Evolutionary conservation across 208 protist genomes (phyloP).

Genomic region (Naegleria lovaniensis): DNA sequence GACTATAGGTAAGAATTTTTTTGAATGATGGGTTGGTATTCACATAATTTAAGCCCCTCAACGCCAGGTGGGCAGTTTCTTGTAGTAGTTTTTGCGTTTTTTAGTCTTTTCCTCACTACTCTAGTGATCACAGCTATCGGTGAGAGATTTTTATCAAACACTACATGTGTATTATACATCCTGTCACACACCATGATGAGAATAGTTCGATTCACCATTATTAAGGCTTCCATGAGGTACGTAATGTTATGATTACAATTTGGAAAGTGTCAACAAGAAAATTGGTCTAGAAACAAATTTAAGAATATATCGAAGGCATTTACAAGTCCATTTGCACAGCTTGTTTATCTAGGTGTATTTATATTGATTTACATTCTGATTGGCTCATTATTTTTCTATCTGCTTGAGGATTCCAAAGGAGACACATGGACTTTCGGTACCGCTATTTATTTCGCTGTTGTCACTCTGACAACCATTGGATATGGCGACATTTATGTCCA

Average conservation of each 20-base stretch:
- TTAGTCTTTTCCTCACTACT: neutral
- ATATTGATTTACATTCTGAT: neutral
- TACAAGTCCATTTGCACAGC: neutral
- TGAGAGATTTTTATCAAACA: neutral
- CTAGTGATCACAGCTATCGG: neutral
- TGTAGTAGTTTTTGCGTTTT: neutral
- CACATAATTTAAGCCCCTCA: too few relatives aligned
- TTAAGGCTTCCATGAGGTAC: neutral
- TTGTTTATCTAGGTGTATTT: neutral
- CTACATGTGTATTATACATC: neutral
- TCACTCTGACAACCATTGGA: neutral
- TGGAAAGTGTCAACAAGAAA: too few relatives aligned
- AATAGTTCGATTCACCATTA: neutral
- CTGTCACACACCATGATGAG: neutral
- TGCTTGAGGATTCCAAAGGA: neutral
- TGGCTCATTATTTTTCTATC: neutral
- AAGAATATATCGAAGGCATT: neutral
- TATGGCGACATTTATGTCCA: neutral
- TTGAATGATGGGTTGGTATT: too few relatives aligned
- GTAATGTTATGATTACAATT: too few relatives aligned
- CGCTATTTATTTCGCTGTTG: neutral
- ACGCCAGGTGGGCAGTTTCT: neutral
- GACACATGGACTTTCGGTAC: neutral
- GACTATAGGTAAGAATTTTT: neutral
- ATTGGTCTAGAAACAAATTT: neutral